Evolutionary conservation across 441 rosid species (phyloP).

Genomic region (Sinapis alba): DNA sequence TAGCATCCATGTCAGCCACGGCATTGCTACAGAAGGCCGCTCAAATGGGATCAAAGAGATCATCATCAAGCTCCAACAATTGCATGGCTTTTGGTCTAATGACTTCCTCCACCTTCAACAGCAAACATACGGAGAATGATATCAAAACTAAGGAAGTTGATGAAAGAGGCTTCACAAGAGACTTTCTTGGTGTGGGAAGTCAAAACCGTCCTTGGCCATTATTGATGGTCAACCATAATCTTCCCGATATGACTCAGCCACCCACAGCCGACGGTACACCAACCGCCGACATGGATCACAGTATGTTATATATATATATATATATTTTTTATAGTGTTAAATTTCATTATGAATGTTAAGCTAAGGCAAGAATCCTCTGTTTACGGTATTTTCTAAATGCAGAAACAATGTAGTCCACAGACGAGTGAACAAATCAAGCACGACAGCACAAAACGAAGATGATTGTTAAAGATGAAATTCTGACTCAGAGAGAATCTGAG

Average conservation of each 20-base stretch:
- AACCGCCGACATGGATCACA: constrained; percentile 1
- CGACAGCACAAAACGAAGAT: constrained; percentile 6
- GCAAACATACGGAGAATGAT: constrained; percentile 27
- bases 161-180: constrained; percentile 62
- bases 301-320: background rate
- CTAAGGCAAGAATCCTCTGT: constrained; percentile 18
- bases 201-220: constrained; percentile 30
- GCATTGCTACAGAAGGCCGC: constrained; percentile 73
- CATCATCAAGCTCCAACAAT: constrained; percentile 22
- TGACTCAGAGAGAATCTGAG: constrained; percentile 34
- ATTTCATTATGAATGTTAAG: background rate
- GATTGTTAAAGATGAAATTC: background rate
- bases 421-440: background rate
- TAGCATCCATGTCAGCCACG: constrained; percentile 57
- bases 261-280: background rate
- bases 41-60: no score
- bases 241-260: constrained; percentile 9
- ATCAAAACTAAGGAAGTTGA: constrained; percentile 16
- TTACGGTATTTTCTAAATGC: constrained; percentile 6
- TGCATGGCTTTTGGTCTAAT: constrained; percentile 31
- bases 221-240: constrained; percentile 25
- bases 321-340: no score
- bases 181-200: constrained; percentile 74
- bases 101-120: constrained; percentile 42
- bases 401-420: background rate